phyloP scores from a whole-genome alignment of 1,284 basidiomycete species.

The Jaminaea rosea region DNA sequence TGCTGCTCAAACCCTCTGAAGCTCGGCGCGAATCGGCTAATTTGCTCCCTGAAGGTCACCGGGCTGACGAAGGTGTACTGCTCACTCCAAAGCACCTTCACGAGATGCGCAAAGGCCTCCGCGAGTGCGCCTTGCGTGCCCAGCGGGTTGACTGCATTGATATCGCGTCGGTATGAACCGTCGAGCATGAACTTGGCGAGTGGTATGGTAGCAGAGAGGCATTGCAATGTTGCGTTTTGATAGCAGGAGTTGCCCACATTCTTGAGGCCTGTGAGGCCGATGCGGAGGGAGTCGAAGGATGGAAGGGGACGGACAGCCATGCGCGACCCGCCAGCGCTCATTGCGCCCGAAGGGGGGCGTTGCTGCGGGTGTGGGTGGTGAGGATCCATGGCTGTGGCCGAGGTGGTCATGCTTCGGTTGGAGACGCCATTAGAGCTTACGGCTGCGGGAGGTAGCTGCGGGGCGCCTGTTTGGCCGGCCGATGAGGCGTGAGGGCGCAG shows the following conservation, averaged over 20 bases:
- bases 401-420: background rate
- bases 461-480: background rate
- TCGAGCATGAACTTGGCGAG: conserved; percentile 40
- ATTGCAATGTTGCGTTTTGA: conserved; percentile 47
- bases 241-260: conserved; percentile 47
- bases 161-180: conserved; percentile 72
- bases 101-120: conserved; percentile 68
- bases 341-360: background rate
- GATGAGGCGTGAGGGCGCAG: conserved; percentile 7
- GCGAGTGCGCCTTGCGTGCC: conserved; percentile 82
- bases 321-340: background rate
- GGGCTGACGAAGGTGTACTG: conserved; percentile 77
- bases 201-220: conserved; percentile 40
- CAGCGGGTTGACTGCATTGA: conserved; percentile 78
- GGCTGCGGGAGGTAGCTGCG: conserved; percentile 5
- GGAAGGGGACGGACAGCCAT: background rate
- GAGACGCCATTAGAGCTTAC: background rate
- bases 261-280: conserved; percentile 42
- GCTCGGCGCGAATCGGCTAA: conserved; percentile 34
- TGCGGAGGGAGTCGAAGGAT: conserved; percentile 24
- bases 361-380: background rate
- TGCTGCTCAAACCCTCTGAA: conserved; percentile 41
- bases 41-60: conserved; percentile 69
- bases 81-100: conserved; percentile 80
- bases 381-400: conserved; percentile 1